Percentiles rank a stretch among this genome's conserved stretches.
Evolutionary conservation across 192 early-diverging fungal genomes (phyloP).

Genomic region (Entomortierella parvispora): DNA sequence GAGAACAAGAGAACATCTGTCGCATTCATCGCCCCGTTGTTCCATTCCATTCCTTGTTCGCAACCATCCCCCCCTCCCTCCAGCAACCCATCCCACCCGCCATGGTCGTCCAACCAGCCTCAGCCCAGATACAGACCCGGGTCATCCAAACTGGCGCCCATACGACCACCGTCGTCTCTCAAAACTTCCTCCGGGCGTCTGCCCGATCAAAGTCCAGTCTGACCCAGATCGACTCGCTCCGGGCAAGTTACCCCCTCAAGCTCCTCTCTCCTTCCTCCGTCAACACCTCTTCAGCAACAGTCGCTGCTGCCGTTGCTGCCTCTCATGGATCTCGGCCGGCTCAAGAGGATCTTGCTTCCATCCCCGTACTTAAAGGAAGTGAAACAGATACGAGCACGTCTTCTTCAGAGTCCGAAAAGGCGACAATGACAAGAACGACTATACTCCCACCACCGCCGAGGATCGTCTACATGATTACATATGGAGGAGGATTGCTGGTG

Average conservation of each 20-base stretch:
- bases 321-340: neutral
- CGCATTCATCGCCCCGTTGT: too few relatives aligned
- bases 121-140: conserved; percentile 31
- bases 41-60: too few relatives aligned
- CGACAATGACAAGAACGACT: neutral
- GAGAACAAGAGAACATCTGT: too few relatives aligned
- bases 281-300: conserved; percentile 16
- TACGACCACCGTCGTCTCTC: conserved; percentile 44
- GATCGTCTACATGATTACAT: conserved; percentile 80
- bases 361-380: too few relatives aligned
- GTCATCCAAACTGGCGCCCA: conserved; percentile 30
- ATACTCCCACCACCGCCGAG: conserved; percentile 32
- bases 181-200: conserved; percentile 39
- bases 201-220: conserved; percentile 42
- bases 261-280: conserved; percentile 37
- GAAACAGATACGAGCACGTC: neutral
- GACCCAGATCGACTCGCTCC: conserved; percentile 49
- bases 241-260: conserved; percentile 42
- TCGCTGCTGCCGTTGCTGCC: neutral
- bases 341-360: neutral
- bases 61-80: neutral
- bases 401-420: neutral
- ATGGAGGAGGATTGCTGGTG: conserved; percentile 87
- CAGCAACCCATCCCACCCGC: neutral
- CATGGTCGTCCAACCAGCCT: conserved; percentile 42